Evolutionary conservation across 345 rosid genomes (phyloP), one percentile per base, ranked within the genome.

Genomic region (Mallotus nudiflorus): DNA sequence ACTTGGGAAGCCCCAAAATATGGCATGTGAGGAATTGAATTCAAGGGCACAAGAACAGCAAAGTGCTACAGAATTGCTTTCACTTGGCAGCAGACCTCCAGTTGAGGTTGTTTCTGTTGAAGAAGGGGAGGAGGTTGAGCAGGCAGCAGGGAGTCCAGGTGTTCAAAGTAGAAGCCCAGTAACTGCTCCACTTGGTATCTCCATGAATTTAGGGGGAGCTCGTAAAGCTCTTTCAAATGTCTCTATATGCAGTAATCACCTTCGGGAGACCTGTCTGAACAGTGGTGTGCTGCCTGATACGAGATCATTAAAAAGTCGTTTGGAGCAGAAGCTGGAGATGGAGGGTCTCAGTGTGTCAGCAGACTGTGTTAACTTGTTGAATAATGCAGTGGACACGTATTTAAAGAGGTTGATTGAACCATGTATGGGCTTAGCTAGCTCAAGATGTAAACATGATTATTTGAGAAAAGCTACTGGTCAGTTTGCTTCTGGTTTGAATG

Each of bases 71-170:
- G 95, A 91, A 54, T 71, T 94, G 82, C 77, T 78, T 67, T 94
- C 98, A 18, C 78, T 86, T 1, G 96, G 96, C 14, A 94, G 96
- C 75, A 86, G 92, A 69, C 97, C 97, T 68, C 97, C 90, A 0
- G 63, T 81, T 57, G 98, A 90, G 77, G 90, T 91, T 73, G 82
- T 72, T 2, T 93, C 98, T 5, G 94, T 87, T 54, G 99, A 94
- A 73, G 99, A 92, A 19, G 99, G 97, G 16, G 97, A 94, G 78
- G 99, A 92, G 81, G 98, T 92, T 57, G 97, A 94, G 82, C 97
- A 94, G 82, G 37, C 70, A 25, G 86, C 93, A 0, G 92, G 72
- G 59, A 90, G 96, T 77, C 91, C 91, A 3, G 84, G 93, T 35
- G 82, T 88, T 39, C 96, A 89, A 80, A 91, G 96, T 54, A 78